phyloP scores from a whole-genome alignment of 805 yeast species.

The Candida anglica region DNA sequence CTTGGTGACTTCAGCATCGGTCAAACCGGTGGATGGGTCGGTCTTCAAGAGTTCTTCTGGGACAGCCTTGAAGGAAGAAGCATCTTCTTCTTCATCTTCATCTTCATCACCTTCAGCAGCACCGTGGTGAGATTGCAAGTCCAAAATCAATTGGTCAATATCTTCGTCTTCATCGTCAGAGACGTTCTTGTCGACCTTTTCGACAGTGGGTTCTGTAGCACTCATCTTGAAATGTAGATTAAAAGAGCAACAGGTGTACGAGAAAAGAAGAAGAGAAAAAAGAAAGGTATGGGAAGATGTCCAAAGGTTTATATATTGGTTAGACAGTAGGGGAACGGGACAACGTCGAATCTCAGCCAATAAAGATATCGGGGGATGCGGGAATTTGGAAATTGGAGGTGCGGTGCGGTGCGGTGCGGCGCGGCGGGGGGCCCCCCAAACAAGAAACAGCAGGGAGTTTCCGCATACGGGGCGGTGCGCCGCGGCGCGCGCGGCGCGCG shows the following conservation, averaged over 20 bases:
- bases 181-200: conserved; percentile 49
- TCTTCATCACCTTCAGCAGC: conserved; percentile 52
- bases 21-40: conserved; percentile 72
- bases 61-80: conserved; percentile 56
- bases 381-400: conserved; percentile 5
- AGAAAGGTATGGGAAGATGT: conserved; percentile 3
- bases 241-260: conserved; percentile 6
- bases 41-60: conserved; percentile 86
- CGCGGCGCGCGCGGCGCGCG: too few species aligned
- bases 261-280: conserved; percentile 5
- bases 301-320: conserved; percentile 3
- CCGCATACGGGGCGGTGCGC: background rate
- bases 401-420: too few species aligned
- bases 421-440: too few species aligned
- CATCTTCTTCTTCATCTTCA: conserved; percentile 40
- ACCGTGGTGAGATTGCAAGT: conserved; percentile 69
- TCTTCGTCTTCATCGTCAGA: conserved; percentile 54
- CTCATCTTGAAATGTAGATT: conserved; percentile 14
- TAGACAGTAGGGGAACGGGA: conserved; percentile 1
- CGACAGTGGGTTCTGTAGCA: conserved; percentile 52
- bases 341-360: conserved; percentile 4
- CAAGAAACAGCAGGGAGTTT: too few species aligned
- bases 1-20: conserved; percentile 70
- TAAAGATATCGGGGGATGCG: conserved; percentile 3
- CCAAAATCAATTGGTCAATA: conserved; percentile 64